phyloP scores from a whole-genome alignment of 805 yeast genomes.

The Cyberlindnera xylosilytica region DNA sequence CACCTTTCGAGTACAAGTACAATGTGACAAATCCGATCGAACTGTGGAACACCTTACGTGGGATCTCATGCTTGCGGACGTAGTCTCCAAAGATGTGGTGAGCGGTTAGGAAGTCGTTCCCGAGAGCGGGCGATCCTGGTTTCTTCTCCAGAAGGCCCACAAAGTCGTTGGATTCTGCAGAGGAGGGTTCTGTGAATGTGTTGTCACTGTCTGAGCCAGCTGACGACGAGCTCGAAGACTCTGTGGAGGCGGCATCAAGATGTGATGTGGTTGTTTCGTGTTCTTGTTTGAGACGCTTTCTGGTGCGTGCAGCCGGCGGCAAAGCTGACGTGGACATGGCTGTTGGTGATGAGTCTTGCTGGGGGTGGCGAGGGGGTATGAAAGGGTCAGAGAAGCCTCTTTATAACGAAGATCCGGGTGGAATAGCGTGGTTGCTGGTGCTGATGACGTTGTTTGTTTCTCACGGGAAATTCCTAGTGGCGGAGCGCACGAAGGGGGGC shows the following conservation, averaged over 20 bases:
- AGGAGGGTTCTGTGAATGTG: constrained; percentile 3
- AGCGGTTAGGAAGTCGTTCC: constrained; percentile 31
- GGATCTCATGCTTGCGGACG: constrained; percentile 78
- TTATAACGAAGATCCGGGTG: too few species aligned
- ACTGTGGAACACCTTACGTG: constrained; percentile 84
- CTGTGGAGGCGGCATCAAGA: constrained; percentile 7
- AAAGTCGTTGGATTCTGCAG: constrained; percentile 11
- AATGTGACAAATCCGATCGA: constrained; percentile 84
- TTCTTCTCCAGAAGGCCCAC: constrained; percentile 10
- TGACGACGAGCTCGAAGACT: constrained; percentile 10
- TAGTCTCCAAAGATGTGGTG: constrained; percentile 48
- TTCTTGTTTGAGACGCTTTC: constrained; percentile 13
- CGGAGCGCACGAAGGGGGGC: not conserved
- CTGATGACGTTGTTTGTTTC: not conserved
- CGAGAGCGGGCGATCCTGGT: constrained; percentile 15
- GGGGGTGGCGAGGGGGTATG: too few species aligned
- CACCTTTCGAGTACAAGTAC: constrained; percentile 63
- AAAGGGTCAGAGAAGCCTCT: not conserved
- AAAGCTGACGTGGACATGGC: constrained; percentile 10
- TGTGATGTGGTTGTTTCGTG: constrained; percentile 9
- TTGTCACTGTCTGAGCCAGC: constrained; percentile 10
- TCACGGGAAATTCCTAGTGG: not conserved
- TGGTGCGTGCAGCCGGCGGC: constrained; percentile 14
- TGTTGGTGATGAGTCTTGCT: not conserved
- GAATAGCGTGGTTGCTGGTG: too few species aligned